phyloP scores from a whole-genome alignment of 2,329 filamentous ascomycete genomes.

The Mycosphaerella sp. region DNA sequence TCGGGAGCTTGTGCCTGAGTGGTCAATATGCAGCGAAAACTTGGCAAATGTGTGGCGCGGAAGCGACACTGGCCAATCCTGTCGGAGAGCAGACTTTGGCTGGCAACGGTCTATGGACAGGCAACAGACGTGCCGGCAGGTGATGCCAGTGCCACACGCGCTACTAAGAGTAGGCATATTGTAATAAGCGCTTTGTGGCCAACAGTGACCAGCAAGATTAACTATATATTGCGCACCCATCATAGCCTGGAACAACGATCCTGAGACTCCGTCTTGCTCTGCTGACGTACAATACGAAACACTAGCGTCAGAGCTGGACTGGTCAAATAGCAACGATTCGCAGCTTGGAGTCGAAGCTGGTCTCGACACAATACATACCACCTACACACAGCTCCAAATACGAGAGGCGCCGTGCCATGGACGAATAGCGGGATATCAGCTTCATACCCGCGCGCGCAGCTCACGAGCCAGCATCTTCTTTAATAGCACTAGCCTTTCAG shows the following conservation, averaged over 20 bases:
- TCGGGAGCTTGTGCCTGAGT: constrained; percentile 13
- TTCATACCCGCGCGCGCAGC: neutral
- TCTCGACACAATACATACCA: neutral
- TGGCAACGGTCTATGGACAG: neutral
- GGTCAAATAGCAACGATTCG: constrained; percentile 8
- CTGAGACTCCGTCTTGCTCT: constrained; percentile 1
- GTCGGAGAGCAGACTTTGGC: neutral
- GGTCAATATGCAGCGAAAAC: constrained; percentile 14
- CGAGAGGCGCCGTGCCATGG: neutral
- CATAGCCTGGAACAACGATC: neutral
- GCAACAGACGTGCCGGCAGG: neutral
- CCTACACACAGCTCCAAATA: neutral
- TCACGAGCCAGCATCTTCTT: neutral
- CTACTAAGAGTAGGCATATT: neutral
- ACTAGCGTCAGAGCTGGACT: neutral
- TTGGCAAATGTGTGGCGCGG: constrained; percentile 19
- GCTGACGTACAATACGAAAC: constrained; percentile 6
- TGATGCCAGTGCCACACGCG: neutral
- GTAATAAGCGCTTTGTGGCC: neutral
- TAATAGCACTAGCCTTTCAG: neutral
- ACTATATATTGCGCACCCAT: too few relatives aligned
- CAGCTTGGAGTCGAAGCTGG: neutral
- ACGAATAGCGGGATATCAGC: constrained; percentile 1
- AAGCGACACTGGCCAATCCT: neutral
- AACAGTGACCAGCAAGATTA: constrained; percentile 2